These are phyloP conservation scores for Aspergillus glaucus DNA, from an alignment of 2,329 filamentous ascomycete genomes.

Conservation along the genomic window DNA sequence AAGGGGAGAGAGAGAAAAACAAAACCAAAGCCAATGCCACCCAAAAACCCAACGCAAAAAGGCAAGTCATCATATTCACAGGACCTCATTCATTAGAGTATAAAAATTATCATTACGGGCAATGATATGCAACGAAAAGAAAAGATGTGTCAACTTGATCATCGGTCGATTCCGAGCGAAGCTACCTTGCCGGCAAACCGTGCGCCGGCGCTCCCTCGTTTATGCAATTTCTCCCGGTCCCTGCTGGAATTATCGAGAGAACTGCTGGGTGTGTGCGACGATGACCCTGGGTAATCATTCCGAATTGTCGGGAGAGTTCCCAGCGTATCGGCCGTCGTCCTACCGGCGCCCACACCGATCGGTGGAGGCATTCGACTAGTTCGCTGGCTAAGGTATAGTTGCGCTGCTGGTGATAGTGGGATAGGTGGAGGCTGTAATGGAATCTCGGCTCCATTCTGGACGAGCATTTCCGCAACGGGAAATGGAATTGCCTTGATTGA, in stretches of 20 bases:
- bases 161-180: constrained; percentile 38
- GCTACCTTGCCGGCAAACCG: constrained; percentile 51
- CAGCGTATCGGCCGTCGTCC: constrained; percentile 49
- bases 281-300: constrained; percentile 19
- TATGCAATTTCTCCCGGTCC: constrained; percentile 68
- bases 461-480: constrained; percentile 79
- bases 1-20: too few relatives aligned
- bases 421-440: constrained; percentile 70
- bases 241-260: constrained; percentile 24
- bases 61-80: constrained; percentile 9
- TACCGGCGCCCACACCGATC: constrained; percentile 38
- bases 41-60: background rate
- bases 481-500: constrained; percentile 58
- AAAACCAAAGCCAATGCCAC: too few relatives aligned
- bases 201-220: constrained; percentile 71
- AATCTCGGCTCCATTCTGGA: constrained; percentile 91
- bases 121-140: background rate
- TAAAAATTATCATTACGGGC: constrained; percentile 11
- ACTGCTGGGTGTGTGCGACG: constrained; percentile 24
- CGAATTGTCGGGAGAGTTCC: constrained; percentile 54
- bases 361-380: constrained; percentile 32
- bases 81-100: constrained; percentile 16
- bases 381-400: constrained; percentile 78
- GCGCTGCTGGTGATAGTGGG: constrained; percentile 72
- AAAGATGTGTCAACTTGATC: constrained; percentile 6